phyloP scores from a whole-genome alignment of 306 rosid species.

The Gleditsia sinensis region DNA sequence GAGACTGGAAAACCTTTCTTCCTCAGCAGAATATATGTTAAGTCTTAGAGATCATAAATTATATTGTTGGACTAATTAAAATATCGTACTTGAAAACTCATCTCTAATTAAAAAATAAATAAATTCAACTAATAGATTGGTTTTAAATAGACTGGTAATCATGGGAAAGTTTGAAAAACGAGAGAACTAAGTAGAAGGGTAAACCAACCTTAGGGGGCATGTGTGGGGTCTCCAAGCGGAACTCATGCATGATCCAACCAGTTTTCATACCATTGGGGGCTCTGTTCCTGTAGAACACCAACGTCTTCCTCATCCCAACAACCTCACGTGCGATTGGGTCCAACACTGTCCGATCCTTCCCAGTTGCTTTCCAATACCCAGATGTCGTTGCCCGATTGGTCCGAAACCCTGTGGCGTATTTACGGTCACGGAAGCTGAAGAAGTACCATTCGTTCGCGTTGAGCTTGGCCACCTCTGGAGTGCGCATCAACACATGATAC shows the following conservation, averaged over 20 bases:
- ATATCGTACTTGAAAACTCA: too few species aligned
- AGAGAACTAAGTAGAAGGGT: neutral
- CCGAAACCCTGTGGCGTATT: constrained; percentile 84
- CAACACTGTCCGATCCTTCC: constrained; percentile 86
- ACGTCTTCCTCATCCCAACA: constrained; percentile 93
- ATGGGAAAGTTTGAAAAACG: constrained; percentile 35
- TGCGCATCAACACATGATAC: too few species aligned
- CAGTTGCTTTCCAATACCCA: constrained; percentile 98
- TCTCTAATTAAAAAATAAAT: too few species aligned
- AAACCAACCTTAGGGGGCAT: constrained; percentile 87
- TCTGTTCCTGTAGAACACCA: constrained; percentile 86
- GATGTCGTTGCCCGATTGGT: constrained; percentile 86
- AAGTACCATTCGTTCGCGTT: constrained; percentile 95
- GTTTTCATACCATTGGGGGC: constrained; percentile 96
- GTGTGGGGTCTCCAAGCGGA: constrained; percentile 96
- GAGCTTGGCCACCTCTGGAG: constrained; percentile 88
- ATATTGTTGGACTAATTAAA: too few species aligned
- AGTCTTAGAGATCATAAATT: too few species aligned
- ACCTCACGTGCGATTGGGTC: constrained; percentile 70
- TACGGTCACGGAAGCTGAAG: constrained; percentile 97
- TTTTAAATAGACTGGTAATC: too few species aligned
- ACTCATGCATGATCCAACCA: constrained; percentile 99
- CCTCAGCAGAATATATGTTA: neutral
- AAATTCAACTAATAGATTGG: too few species aligned
- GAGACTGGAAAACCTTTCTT: neutral